Conservation (phyloP, 2,329 filamentous ascomycete species). For the Aspergillus brasiliensis region DNA sequence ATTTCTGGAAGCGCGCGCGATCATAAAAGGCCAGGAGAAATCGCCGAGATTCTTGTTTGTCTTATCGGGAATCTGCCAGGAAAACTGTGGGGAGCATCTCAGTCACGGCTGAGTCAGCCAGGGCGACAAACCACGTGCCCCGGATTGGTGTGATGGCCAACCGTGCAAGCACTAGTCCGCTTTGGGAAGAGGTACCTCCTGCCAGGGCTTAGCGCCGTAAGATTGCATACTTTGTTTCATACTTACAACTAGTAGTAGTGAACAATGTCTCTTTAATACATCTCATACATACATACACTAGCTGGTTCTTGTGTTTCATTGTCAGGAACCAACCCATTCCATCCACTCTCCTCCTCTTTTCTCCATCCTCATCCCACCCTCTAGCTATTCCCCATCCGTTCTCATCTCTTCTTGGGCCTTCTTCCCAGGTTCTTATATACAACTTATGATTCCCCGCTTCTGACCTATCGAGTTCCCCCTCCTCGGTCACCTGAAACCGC, state of each 20-base stretch:
- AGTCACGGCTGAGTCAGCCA: neutral
- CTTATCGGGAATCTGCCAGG: neutral
- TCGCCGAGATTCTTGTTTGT: too few species aligned
- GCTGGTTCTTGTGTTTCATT: neutral
- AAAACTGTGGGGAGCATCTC: neutral
- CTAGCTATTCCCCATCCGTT: neutral
- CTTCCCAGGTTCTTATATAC: too few species aligned
- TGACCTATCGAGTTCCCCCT: neutral
- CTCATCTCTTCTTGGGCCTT: neutral
- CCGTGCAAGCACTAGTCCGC: neutral
- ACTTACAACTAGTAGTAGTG: too few species aligned
- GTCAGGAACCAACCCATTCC: neutral
- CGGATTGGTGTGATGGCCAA: neutral
- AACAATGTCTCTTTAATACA: too few species aligned
- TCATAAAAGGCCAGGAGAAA: neutral
- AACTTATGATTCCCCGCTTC: neutral
- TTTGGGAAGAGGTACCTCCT: neutral
- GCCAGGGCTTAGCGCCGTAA: neutral
- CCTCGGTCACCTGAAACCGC: slow-evolving; percentile 1
- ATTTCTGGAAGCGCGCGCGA: neutral
- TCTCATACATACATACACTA: too few species aligned
- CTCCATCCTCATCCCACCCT: neutral
- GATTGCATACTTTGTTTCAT: neutral
- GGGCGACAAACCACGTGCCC: neutral
- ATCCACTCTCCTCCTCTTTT: neutral